Evolutionary conservation across 208 protist species (phyloP).

Genomic region (Leishmania amazonensis): DNA sequence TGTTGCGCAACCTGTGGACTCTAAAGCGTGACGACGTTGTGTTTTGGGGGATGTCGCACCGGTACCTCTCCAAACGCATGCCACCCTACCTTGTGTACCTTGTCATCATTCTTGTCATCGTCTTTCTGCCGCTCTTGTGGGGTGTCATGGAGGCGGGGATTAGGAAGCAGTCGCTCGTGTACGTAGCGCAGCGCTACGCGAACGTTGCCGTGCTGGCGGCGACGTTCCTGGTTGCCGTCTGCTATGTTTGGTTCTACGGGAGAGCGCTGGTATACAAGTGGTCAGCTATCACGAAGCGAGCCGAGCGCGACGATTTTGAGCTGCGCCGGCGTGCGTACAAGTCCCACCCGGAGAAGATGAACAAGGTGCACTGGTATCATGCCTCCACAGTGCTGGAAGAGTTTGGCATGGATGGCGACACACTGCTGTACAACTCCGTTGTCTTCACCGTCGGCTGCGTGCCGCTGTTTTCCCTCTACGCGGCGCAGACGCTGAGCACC

Average conservation of each 20-base stretch:
- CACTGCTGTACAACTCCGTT: conserved; percentile 69
- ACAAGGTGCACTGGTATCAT: conserved; percentile 88
- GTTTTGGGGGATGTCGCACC: conserved; percentile 83
- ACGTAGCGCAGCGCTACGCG: conserved; percentile 68
- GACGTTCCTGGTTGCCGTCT: conserved; percentile 59
- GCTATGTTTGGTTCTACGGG: conserved; percentile 88
- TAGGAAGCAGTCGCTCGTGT: conserved; percentile 66
- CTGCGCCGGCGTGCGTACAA: conserved; percentile 63
- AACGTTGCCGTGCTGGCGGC: conserved; percentile 65
- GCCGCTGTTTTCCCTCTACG: conserved; percentile 77
- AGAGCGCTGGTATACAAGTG: conserved; percentile 65
- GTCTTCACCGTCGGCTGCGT: conserved; percentile 81
- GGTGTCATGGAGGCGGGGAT: conserved; percentile 59
- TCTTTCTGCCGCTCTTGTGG: conserved; percentile 78
- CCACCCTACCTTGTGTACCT: conserved; percentile 82
- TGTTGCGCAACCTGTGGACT: conserved; percentile 69
- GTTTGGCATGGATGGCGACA: conserved; percentile 81
- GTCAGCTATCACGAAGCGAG: conserved; percentile 38
- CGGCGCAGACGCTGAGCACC: conserved; percentile 57
- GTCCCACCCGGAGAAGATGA: conserved; percentile 41
- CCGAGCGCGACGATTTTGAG: conserved; percentile 66
- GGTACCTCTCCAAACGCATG: conserved; percentile 49
- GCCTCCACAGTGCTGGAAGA: conserved; percentile 79
- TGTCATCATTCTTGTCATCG: conserved; percentile 61
- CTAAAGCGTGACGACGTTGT: conserved; percentile 55